Evolutionary conservation across 1,139 yeast species (phyloP), one percentile per base, ranked within the genome.

Genomic region (Lizanozyma gosingica): DNA sequence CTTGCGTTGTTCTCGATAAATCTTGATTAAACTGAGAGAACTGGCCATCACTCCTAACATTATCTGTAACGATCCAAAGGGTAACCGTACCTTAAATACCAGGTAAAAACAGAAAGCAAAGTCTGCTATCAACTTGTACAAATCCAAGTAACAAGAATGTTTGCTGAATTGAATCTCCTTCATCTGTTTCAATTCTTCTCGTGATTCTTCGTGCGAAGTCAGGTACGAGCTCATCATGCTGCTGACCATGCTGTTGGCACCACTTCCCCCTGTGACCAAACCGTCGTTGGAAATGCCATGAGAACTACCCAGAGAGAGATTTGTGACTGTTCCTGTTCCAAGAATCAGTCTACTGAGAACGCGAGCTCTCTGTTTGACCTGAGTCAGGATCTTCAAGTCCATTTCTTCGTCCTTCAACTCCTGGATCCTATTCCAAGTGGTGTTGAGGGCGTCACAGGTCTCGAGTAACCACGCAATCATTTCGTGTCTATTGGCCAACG

Each of bases 41-140:
- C 72, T 56, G 6, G 76, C 74, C 47, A 62, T 56, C 34, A 70
- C 65, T 6, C 76, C 76, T 67, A 69, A 64, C 75, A 74, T 70
- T 18, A 69, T 69, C 48, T 70, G 76, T 37, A 67, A 49, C 36
- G 75, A 69, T 33, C 57, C 62, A 50, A 70, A 70, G 4, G 73
- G 75, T 38, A 70, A 59, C 16, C 57, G 53, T 44, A 65, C 44
- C 36, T 56, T 46, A 50, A 69, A 70, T n/a, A 70, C 74, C 1
- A 73, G 67, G 47, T 69, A 70, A 33, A 67, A 52, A 46, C 69
- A 69, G 51, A 70, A 70, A 8, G 63, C 54, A 41, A 70, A 57
- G 52, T 70, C 76, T 3, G 71, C 60, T 22, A 66, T 45, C 49
- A 60, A 59, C 53, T 70, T 70, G 46, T 59, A 67, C 18, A 70